Evolutionary conservation across 1,139 yeast genomes (phyloP).

Genomic region (Meyerozyma carpophila): DNA sequence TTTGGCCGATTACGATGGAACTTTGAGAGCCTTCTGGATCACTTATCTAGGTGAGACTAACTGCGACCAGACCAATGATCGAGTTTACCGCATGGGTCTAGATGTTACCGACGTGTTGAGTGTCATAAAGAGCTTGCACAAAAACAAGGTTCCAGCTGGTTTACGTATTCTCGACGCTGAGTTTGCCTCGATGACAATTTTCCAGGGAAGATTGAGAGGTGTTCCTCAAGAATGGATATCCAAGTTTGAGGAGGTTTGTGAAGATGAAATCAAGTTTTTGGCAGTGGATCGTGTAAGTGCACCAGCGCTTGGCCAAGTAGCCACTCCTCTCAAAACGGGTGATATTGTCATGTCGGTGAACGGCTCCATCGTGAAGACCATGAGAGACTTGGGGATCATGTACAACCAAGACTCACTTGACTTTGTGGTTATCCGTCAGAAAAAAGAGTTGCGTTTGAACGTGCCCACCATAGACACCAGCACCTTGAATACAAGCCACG

Average conservation of each 20-base stretch:
- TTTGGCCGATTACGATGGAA: conserved; percentile 72
- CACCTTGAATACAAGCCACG: conserved; percentile 56
- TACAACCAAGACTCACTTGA: conserved; percentile 39
- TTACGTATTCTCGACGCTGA: conserved; percentile 74
- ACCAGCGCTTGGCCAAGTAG: conserved; percentile 23
- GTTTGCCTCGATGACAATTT: conserved; percentile 60
- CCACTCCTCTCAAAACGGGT: conserved; percentile 44
- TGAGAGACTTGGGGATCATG: conserved; percentile 61
- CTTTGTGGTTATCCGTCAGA: conserved; percentile 53
- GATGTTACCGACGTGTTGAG: conserved; percentile 61
- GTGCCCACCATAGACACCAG: conserved; percentile 62
- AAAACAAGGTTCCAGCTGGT: conserved; percentile 41
- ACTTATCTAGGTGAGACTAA: conserved; percentile 68
- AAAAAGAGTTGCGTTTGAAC: conserved; percentile 49
- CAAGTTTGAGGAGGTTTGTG: conserved; percentile 52
- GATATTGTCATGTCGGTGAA: conserved; percentile 74
- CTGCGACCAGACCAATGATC: conserved; percentile 44
- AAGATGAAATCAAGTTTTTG: conserved; percentile 68
- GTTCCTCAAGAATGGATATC: conserved; percentile 81
- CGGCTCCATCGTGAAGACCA: conserved; percentile 56
- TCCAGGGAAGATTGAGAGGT: conserved; percentile 79
- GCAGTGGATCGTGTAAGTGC: conserved; percentile 67
- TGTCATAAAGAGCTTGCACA: conserved; percentile 46
- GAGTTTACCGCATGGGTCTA: conserved; percentile 73
- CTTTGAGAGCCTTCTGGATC: conserved; percentile 79